phyloP scores from a whole-genome alignment of 805 yeast species.

The Candida caryicola region DNA sequence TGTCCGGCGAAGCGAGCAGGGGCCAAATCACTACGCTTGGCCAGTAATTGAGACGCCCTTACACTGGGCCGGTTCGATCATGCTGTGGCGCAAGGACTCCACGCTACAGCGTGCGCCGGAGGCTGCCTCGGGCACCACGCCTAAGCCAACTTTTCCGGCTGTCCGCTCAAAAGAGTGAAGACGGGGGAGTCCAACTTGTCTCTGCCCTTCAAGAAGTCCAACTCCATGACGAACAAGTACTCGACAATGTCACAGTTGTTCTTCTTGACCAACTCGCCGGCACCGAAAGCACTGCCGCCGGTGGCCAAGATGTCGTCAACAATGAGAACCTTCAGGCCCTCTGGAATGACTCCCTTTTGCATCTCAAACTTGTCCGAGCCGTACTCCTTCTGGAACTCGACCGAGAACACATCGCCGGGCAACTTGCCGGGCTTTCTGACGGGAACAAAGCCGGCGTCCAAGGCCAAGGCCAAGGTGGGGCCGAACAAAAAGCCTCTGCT shows the following conservation, averaged over 20 bases:
- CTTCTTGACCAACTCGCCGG: constrained; percentile 74
- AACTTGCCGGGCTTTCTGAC: constrained; percentile 93
- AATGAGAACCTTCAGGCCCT: constrained; percentile 76
- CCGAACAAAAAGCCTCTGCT: constrained; percentile 97
- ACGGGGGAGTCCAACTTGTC: constrained; percentile 81
- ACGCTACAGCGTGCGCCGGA: too few species aligned
- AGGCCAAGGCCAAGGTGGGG: constrained; percentile 86
- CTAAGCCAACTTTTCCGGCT: constrained; percentile 47
- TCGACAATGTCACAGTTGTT: constrained; percentile 73
- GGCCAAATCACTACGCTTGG: too few species aligned
- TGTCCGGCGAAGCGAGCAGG: too few species aligned
- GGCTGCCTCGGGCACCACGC: too few species aligned
- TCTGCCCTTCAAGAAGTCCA: constrained; percentile 92
- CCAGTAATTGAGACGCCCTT: too few species aligned
- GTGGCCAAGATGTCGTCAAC: constrained; percentile 98
- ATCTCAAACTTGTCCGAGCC: constrained; percentile 88
- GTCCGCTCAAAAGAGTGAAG: constrained; percentile 86
- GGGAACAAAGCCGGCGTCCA: constrained; percentile 90
- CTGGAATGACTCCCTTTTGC: constrained; percentile 77
- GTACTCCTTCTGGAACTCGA: constrained; percentile 84
- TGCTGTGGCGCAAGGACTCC: too few species aligned
- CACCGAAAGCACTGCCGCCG: constrained; percentile 94
- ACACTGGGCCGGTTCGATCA: not conserved
- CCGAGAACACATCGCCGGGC: constrained; percentile 78
- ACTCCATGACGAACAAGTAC: constrained; percentile 88